Percentiles rank a stretch among this genome's conserved stretches.
phyloP scores from a whole-genome alignment of 306 rosid species.

The Quercus gilva region DNA sequence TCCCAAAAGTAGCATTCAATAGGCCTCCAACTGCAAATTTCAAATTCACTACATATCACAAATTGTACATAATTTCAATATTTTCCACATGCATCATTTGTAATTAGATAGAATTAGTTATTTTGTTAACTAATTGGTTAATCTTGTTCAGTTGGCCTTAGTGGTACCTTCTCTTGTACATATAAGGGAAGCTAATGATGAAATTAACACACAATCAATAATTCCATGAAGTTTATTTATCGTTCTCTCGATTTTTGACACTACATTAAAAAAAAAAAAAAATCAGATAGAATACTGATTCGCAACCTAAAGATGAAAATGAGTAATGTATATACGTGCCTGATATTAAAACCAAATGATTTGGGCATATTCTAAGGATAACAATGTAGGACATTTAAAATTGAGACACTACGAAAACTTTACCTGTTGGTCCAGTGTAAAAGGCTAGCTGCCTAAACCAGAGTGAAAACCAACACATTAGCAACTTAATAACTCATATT shows the following conservation, averaged over 20 bases:
- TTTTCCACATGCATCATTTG: no score
- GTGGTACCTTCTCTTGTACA: no score
- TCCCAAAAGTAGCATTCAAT: slow-evolving; percentile 84
- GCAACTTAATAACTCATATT: slow-evolving; percentile 14
- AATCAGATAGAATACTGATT: slow-evolving; percentile 4
- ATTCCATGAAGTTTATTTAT: no score
- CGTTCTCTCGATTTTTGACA: background rate
- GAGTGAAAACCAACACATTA: slow-evolving; percentile 25
- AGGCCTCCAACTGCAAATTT: slow-evolving; percentile 81
- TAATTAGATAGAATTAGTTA: no score
- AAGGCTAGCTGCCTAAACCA: slow-evolving; percentile 77
- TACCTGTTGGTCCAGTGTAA: slow-evolving; percentile 82
- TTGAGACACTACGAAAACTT: background rate
- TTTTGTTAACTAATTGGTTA: no score
- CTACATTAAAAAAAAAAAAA: slow-evolving; percentile 25
- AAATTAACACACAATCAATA: no score
- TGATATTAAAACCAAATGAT: no score
- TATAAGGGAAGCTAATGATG: no score
- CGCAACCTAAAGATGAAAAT: background rate
- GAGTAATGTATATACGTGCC: background rate
- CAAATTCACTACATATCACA: slow-evolving; percentile 3
- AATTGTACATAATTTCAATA: no score
- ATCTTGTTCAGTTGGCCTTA: no score
- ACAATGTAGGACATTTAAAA: background rate
- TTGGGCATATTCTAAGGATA: no score